Percentiles rank a stretch among this genome's conserved stretches.
Evolutionary conservation across 2,329 filamentous ascomycete species (phyloP).

Genomic region (Aspergillus tamarii): DNA sequence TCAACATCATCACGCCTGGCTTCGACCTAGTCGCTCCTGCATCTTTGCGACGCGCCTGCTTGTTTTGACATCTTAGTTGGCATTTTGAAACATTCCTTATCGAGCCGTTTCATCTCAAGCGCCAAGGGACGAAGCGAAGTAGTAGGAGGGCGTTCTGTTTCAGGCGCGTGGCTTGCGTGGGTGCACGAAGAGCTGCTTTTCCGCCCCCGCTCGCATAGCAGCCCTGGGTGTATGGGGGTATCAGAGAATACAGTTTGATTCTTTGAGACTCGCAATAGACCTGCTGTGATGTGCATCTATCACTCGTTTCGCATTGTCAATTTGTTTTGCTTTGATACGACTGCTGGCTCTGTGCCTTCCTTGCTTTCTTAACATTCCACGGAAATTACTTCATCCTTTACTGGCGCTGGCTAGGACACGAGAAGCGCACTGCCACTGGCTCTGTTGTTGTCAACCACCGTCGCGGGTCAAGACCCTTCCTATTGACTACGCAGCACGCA

Average conservation of each 20-base stretch:
- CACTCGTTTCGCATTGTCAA: slow-evolving; percentile 18
- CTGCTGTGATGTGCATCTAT: slow-evolving; percentile 34
- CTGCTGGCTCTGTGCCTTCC: slow-evolving; percentile 25
- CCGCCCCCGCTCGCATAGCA: slow-evolving; percentile 3
- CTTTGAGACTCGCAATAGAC: slow-evolving; percentile 26
- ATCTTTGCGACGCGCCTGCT: slow-evolving; percentile 28
- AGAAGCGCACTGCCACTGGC: slow-evolving; percentile 20
- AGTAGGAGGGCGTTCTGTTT: slow-evolving; percentile 17
- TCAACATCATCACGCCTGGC: slow-evolving; percentile 23
- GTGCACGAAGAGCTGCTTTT: slow-evolving; percentile 15
- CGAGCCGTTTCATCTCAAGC: slow-evolving; percentile 19
- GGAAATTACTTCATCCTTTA: slow-evolving; percentile 16
- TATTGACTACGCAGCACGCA: not conserved
- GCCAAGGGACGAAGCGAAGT: slow-evolving; percentile 10
- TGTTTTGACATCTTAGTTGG: slow-evolving; percentile 28
- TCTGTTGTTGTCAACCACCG: slow-evolving; percentile 20
- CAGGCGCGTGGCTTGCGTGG: slow-evolving; percentile 19
- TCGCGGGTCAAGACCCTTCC: slow-evolving; percentile 10
- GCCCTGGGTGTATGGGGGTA: slow-evolving; percentile 20
- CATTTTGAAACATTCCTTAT: slow-evolving; percentile 37
- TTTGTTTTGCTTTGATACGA: slow-evolving; percentile 24
- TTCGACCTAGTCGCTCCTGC: slow-evolving; percentile 24
- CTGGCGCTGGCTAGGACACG: slow-evolving; percentile 17
- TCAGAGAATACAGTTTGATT: slow-evolving; percentile 19
- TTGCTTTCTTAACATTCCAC: slow-evolving; percentile 34